Evolutionary conservation across 2,329 filamentous ascomycete species (phyloP).

Genomic region (Scytalidium lignicola): DNA sequence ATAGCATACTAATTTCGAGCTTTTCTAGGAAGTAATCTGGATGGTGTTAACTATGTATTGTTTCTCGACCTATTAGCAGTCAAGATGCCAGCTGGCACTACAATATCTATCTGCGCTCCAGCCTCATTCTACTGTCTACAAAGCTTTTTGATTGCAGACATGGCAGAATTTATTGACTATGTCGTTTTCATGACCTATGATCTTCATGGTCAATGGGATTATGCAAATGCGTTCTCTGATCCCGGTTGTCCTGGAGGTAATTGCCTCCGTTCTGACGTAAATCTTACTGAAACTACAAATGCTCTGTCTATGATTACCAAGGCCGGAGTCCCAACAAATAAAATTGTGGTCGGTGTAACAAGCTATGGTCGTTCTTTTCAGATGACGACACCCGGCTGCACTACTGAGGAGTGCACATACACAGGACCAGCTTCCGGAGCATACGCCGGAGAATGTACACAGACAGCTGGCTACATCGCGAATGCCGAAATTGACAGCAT

Average conservation of each 20-base stretch:
- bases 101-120: constrained; percentile 21
- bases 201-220: constrained; percentile 37
- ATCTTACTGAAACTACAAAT: constrained; percentile 30
- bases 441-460: constrained; percentile 25
- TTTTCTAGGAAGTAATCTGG: constrained; percentile 14
- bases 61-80: constrained; percentile 26
- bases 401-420: constrained; percentile 17
- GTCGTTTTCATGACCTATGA: constrained; percentile 22
- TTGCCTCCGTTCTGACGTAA: constrained; percentile 31
- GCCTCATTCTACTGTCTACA: constrained; percentile 30
- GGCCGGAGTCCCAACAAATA: constrained; percentile 22
- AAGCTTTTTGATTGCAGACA: constrained; percentile 13
- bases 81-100: constrained; percentile 12
- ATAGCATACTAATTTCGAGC: no score
- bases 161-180: constrained; percentile 14
- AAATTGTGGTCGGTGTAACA: constrained; percentile 28
- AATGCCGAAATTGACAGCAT: constrained; percentile 30
- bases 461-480: constrained; percentile 29
- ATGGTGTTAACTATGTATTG: constrained; percentile 30
- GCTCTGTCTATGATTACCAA: constrained; percentile 35
- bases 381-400: constrained; percentile 26
- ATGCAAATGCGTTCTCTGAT: constrained; percentile 23
- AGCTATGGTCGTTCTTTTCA: constrained; percentile 31
- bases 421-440: constrained; percentile 23
- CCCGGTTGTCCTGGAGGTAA: constrained; percentile 26